Evolutionary conservation across 768 basidiomycete species (phyloP).

Genomic region (Boletus pseudopeckii): DNA sequence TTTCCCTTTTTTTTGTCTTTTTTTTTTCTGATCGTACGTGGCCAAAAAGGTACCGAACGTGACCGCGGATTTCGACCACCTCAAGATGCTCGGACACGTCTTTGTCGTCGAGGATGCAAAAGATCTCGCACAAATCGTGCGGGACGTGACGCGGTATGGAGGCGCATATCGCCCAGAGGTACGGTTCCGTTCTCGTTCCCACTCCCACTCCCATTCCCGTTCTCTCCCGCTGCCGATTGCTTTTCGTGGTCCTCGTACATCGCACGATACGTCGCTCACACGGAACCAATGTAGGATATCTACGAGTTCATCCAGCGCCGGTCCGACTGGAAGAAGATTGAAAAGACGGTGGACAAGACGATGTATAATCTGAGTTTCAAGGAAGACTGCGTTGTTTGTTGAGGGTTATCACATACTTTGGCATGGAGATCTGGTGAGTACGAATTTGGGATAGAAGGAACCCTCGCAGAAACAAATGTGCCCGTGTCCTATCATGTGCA

Average conservation of each 20-base stretch:
- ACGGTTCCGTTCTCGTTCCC: slow-evolving; percentile 3
- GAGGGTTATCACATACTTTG: no score
- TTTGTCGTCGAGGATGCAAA: slow-evolving; percentile 95
- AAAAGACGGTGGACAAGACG: slow-evolving; percentile 91
- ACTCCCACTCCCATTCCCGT: background rate
- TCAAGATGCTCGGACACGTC: slow-evolving; percentile 97
- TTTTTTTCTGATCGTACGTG: background rate
- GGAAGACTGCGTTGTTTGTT: slow-evolving; percentile 74
- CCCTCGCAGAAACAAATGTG: no score
- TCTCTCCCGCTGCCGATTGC: background rate
- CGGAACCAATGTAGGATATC: slow-evolving; percentile 55
- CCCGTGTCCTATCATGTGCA: no score
- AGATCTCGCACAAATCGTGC: slow-evolving; percentile 92
- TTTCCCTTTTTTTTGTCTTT: no score
- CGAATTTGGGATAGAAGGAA: no score
- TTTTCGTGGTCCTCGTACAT: background rate
- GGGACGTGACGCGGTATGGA: slow-evolving; percentile 93
- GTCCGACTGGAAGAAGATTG: slow-evolving; percentile 98
- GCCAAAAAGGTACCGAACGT: slow-evolving; percentile 63
- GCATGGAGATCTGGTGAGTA: no score
- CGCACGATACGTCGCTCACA: background rate
- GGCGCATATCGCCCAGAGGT: slow-evolving; percentile 95
- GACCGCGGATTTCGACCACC: slow-evolving; percentile 83
- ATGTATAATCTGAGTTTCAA: slow-evolving; percentile 94
- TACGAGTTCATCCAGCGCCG: slow-evolving; percentile 95